Percentiles rank a stretch among this genome's conserved stretches.
Conservation (phyloP, 768 basidiomycete genomes). For the Obba rivulosa region DNA sequence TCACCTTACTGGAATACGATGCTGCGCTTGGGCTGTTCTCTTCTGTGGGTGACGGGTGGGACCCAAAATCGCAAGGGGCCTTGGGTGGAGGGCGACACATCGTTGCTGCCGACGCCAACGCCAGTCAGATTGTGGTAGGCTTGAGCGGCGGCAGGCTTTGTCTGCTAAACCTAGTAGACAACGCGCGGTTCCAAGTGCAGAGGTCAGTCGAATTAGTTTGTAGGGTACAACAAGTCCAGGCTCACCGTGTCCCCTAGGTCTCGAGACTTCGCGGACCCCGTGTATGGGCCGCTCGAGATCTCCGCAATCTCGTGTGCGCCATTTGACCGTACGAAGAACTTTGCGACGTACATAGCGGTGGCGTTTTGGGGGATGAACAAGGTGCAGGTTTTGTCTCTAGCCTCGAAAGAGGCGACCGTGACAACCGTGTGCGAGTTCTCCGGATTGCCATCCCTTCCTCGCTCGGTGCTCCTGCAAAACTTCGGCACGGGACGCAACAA, state of each 20-base stretch:
- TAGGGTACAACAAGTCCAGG: no score
- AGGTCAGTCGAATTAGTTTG: conserved; percentile 21
- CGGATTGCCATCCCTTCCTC: conserved; percentile 39
- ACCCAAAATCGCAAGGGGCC: conserved; percentile 11
- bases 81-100: conserved; percentile 34
- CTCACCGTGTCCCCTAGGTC: conserved; percentile 3
- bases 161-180: conserved; percentile 42
- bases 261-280: conserved; percentile 10
- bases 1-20: conserved; percentile 55
- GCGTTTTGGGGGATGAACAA: conserved; percentile 71
- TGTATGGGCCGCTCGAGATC: conserved; percentile 40
- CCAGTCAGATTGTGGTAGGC: conserved; percentile 62
- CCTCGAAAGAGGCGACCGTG: conserved; percentile 19
- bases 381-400: conserved; percentile 49
- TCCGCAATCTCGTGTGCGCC: conserved; percentile 67
- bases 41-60: conserved; percentile 37
- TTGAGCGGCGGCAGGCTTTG: conserved; percentile 48
- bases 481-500: conserved; percentile 41
- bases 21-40: conserved; percentile 34
- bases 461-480: conserved; percentile 47
- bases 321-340: conserved; percentile 40
- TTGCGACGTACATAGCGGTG: conserved; percentile 49
- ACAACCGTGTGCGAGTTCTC: conserved; percentile 29
- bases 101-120: conserved; percentile 64
- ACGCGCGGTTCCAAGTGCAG: conserved; percentile 28